Base-by-base conservation (phyloP, 352 stramenopile species). In the Phytophthora citrophthora region DNA sequence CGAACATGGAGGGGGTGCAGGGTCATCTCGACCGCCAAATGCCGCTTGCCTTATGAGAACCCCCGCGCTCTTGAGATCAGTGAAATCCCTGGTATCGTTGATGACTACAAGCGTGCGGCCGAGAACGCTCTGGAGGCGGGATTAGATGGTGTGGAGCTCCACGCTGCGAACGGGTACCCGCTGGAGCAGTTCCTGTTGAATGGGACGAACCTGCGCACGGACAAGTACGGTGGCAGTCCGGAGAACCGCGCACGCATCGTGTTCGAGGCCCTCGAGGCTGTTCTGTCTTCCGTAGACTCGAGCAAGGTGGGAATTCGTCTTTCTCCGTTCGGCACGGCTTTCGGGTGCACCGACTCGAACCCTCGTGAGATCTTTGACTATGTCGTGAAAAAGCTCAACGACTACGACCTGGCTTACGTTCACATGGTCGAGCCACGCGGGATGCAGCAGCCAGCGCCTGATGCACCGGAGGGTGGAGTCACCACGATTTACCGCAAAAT, bases 141-240 rank as follows among this genome's bases (percentile, higher is more conserved):
- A 12, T 97, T 98, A 52, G 93, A 98, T 48, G 91, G 92, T 31
- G 79, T 98, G 23, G 90, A 98, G 54, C 59, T 98, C 34, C 93
- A 98, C 68, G 61, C 47, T 6, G 91, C 88, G 12, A 96, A 98
- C 64, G 93, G 92, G n/a, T 98, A 98, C 58, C 69, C 98, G 32
- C 65, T 98, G 51, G 90, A 97, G 67, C 77, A 95, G 61, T 97
- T 97, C 66, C 61, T 97, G 15, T 74, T 92, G 52, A 74, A 79
- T 40, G 71, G 54, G 24, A 70, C 69, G 31, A 98, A 97, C 71
- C 68, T 71, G 15, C 83, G 87, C 47, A 91, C 75, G 11, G 67
- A 75, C 49, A 68, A 57, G 50, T 72, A 72, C 54, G 90, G 89
- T 13, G 89, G 90, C 18, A 80, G 64, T 31, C 61, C 88, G 5